Evolutionary conservation across 805 yeast genomes (phyloP), one percentile per base, ranked within the genome.

Genomic region (Monosporozyma aquatica): DNA sequence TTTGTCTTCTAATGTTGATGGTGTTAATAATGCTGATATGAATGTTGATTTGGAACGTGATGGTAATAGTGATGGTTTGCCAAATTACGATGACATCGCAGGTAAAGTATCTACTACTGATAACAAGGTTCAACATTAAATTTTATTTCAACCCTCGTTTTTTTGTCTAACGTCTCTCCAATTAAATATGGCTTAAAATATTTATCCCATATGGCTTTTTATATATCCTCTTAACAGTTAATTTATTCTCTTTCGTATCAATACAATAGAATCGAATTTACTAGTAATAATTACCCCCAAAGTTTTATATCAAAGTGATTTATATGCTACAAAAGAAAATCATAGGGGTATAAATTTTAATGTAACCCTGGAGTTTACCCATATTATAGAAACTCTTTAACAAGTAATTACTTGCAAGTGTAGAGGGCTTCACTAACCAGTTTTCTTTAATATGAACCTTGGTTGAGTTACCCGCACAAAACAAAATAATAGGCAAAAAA

Each of bases 81-180:
- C 58, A 17, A 41, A 40, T 8, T 54, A 54, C 41, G 48, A 47
- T 21, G 55, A 54, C 8, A 48, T 52, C 11, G 32, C 43, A 7
- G 44, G 46, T n/a, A 43, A 42, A 11, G 45, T 23, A 10, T 38
- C 45, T 4, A 37, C 44, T 15, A 47, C 47, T 14, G 58, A 54
- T 43, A 49, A 49, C 44, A 54, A 54, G 42, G 46, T 54, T 22
- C 57, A 53, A 40, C 40, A 42, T 30, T 51, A 37, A 34, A 10
- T 22, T 30, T 6, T 30, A 30, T 17, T 17, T 18, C 11, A 17
- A 5, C 5, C 17, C 15, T 8, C 21, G 22, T 30, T 17, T 30
- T n/a, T n/a, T n/a, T n/a, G n/a, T n/a, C n/a, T n/a, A n/a, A n/a
- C n/a, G n/a, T n/a, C n/a, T n/a, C n/a, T n/a, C n/a, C n/a, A n/a